A percentile compares a stretch with the other conserved stretches of the same genome.
These are phyloP conservation scores for Betula pendula DNA, from an alignment of 306 rosid species.

Conservation along the genomic window DNA sequence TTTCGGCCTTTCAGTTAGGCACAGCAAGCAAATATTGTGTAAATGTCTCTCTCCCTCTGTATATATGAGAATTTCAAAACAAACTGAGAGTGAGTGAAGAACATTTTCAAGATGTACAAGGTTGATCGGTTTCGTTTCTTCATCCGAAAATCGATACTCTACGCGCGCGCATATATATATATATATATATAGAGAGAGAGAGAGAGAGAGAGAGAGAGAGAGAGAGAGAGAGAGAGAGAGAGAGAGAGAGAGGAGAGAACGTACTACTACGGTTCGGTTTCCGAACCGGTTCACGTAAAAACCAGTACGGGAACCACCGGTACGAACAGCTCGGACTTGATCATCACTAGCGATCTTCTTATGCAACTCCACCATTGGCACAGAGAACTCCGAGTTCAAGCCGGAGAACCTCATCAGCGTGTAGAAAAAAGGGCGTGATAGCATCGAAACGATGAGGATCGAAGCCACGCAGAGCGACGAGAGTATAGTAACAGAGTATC, in stretches of 20 bases:
- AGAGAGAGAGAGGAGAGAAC: neutral
- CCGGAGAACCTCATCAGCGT: neutral
- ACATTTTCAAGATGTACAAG: neutral
- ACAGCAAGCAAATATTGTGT: no score
- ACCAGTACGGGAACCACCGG: neutral
- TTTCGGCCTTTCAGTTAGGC: neutral
- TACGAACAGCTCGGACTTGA: neutral
- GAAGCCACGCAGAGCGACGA: slow-evolving; percentile 11
- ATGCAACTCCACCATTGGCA: slow-evolving; percentile 21
- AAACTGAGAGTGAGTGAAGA: neutral
- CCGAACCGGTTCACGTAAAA: neutral
- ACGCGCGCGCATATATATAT: neutral
- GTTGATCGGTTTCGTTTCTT: neutral
- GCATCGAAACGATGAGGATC: slow-evolving; percentile 11
- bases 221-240: neutral
- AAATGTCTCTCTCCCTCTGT: no score
- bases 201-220: neutral
- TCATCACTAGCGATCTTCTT: neutral
- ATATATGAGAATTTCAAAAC: neutral
- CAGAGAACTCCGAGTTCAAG: neutral
- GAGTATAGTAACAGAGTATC: neutral
- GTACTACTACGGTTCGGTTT: slow-evolving; percentile 21
- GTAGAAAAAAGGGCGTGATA: neutral
- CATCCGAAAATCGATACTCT: neutral
- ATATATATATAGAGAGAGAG: neutral